These are phyloP conservation scores for Fusarium pseudoanthophilum DNA, from an alignment of 2,329 filamentous ascomycete genomes.

Conservation along the genomic window DNA sequence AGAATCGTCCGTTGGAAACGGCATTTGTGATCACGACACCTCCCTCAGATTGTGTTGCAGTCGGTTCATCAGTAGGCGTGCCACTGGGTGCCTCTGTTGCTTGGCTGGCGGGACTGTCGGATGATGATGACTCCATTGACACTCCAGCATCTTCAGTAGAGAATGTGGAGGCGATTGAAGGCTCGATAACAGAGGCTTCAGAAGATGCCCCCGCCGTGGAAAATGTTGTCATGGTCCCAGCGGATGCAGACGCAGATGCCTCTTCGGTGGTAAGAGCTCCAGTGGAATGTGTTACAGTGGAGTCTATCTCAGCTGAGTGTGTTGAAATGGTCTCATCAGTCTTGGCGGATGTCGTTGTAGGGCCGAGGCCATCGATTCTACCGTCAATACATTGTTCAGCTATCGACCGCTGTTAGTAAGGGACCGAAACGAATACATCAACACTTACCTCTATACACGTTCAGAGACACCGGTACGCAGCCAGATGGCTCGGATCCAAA, in stretches of 20 bases:
- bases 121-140: background rate
- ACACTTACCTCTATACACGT: background rate
- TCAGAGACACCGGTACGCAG: background rate
- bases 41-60: background rate
- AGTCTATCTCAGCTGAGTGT: background rate
- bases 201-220: background rate
- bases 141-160: accelerated
- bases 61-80: background rate
- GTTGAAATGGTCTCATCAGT: background rate
- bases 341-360: background rate
- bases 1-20: background rate
- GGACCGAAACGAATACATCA: accelerated
- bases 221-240: background rate
- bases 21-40: background rate
- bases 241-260: background rate
- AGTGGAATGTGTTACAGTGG: background rate
- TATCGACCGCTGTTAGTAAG: background rate
- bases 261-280: too few species aligned
- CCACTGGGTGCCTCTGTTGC: background rate
- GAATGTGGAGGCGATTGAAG: background rate
- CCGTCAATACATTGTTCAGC: background rate
- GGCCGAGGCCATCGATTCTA: background rate
- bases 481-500: background rate
- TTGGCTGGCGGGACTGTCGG: background rate
- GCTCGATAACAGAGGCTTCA: background rate